Percentiles rank a stretch among this genome's conserved stretches.
These are phyloP conservation scores for Litsea cubeba DNA, from an alignment of 164 flowering plant genomes.

Conservation along the genomic window DNA sequence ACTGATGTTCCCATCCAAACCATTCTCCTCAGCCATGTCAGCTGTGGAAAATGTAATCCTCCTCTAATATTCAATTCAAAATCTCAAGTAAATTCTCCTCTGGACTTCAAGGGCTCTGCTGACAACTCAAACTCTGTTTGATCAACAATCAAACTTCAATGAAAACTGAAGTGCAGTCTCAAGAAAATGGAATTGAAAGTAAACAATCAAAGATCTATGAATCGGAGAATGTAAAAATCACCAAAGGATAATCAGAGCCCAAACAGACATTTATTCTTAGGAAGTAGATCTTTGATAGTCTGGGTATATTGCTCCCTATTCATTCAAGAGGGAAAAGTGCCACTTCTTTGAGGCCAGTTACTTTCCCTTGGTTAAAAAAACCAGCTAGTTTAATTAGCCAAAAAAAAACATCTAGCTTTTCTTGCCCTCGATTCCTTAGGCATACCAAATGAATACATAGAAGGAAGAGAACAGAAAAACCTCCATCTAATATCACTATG, in stretches of 20 bases:
- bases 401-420: too few species aligned
- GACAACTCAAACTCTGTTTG: neutral
- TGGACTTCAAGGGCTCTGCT: neutral
- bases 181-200: neutral
- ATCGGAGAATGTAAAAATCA: neutral
- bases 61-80: too few species aligned
- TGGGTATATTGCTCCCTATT: neutral
- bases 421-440: neutral
- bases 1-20: too few species aligned
- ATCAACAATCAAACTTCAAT: neutral
- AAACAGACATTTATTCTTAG: neutral
- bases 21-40: too few species aligned
- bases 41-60: too few species aligned
- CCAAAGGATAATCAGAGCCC: neutral
- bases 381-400: neutral
- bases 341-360: neutral
- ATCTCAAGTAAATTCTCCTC: too few species aligned
- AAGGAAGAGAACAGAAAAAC: neutral
- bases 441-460: neutral
- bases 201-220: neutral
- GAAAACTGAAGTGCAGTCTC: neutral
- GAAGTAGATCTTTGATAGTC: neutral
- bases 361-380: neutral
- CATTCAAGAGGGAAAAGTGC: neutral
- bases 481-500: neutral